Base-by-base conservation (phyloP, 352 stramenopile genomes). In the Blastocystis sp. region DNA sequence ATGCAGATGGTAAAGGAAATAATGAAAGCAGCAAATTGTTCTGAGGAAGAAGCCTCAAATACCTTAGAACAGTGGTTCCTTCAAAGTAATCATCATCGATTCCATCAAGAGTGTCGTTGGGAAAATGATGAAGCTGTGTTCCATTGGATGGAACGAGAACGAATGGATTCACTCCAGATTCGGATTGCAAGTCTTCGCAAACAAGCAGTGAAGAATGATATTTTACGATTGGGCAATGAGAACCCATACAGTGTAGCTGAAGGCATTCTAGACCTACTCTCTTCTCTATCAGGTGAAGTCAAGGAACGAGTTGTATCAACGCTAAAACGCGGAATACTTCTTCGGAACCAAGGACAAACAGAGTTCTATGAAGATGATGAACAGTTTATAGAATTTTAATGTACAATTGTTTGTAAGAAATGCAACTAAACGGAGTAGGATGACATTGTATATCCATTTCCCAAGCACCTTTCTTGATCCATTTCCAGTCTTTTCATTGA, bases 1-100 rank as follows among this genome's bases (percentile, higher is more conserved):
- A 98, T 98, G 90, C 89, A 93, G 80, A 88, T 97, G 49, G 91
- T 94, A 63, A 91, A 92, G 11, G 88, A 91, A 63, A 73, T 66
- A 1, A 14, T 21, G 14, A 42, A 66, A 21, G 49, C 29, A 19
- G 29, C 77, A 90, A 89, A 57, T 86, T 89, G 42, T 66, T 91
- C 88, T 89, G 92, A 52, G 91, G 90, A 39, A 81, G 89, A 88
- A 90, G 89, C 32, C 3, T 21, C 24, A 5, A 16, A 46, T 0
- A 16, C 35, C 21, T 11, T 89, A 6, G 27, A 52, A 19, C 19
- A 46, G 37, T 89, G 87, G 87, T 89, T 69, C 63, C 9, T 32
- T 35, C 51, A 88, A 56, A 59, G 32, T 39, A 57, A 78, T 46
- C 49, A 74, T 29, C n/a, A 78, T 1, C 58, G 56, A 24, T 29